Base-by-base conservation (phyloP, 1,284 basidiomycete genomes). In the Cutaneotrichosporon spelunceum region DNA sequence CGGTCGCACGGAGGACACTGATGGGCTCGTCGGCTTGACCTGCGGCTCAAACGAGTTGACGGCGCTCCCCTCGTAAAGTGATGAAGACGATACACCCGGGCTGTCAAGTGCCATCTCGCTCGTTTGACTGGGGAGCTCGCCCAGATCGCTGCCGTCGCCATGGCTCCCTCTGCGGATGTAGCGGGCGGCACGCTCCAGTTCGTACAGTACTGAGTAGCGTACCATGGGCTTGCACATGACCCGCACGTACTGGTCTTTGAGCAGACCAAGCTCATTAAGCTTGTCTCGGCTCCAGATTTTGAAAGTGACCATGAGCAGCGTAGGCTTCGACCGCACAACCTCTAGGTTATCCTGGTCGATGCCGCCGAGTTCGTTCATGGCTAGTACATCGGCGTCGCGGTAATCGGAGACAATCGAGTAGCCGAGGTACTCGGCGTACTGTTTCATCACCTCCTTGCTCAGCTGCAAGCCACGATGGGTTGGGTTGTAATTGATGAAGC, bases 181-280 rank as follows among this genome's bases (percentile, higher is more conserved):
- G 66, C 21, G 60, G 58, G 34, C 66, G 62, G 13, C 68, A 58
- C 19, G 68, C 65, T n/a, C 71, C 68, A 95, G 80, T 6, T 87
- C 84, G 16, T 83, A 75, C 36, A 87, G 84, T 58, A 96, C 81
- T 33, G 88, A 86, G 54, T 85, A 85, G 0, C 93, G 93, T 1
- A 93, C 92, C 29, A 87, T 87, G 3, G 93, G 93, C 76, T 97
- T 97, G 82, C 16, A 90, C 85, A 75, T 89, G 90, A 76, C 91
- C 10, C 56, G 56, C 14, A 42, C 47, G 93, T 93, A n/a, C 86
- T 84, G 29, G 23, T 48, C 39, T 19, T 36, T 53, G 21, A 53
- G 34, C 13, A 57, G 9, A 26, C 53, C 56, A 33, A 82, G 82
- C 71, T 91, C 66, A 24, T 66, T 58, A 23, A 53, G 45, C 16